Conservation (phyloP, 2,329 filamentous ascomycete species). For the Penicillium crustosum region DNA sequence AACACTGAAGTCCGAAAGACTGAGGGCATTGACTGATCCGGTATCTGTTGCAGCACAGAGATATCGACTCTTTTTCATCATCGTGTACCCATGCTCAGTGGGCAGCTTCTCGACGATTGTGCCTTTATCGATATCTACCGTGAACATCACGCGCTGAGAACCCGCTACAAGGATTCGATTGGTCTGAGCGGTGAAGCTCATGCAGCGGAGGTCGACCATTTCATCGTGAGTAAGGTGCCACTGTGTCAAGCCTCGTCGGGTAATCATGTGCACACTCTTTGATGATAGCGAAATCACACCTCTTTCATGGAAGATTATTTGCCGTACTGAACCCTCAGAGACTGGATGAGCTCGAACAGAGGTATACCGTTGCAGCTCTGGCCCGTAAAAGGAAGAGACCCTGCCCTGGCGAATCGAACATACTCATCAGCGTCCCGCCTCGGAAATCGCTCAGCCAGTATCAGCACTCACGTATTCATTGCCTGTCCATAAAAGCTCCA, state of each 20-base stretch:
- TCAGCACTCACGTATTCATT: conserved; percentile 73
- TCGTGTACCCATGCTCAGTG: conserved; percentile 75
- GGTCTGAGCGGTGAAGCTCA: conserved; percentile 89
- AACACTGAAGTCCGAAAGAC: conserved; percentile 72
- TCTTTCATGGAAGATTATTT: conserved; percentile 87
- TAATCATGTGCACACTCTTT: conserved; percentile 84
- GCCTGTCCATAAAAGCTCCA: conserved; percentile 91
- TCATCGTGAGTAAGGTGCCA: conserved; percentile 81
- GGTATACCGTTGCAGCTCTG: conserved; percentile 83
- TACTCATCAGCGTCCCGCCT: conserved; percentile 15
- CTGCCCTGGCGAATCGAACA: conserved; percentile 63
- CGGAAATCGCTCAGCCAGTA: not conserved
- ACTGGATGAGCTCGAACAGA: conserved; percentile 78
- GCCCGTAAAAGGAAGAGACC: conserved; percentile 82
- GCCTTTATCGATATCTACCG: conserved; percentile 69
- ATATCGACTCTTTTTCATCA: conserved; percentile 85
- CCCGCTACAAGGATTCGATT: conserved; percentile 86
- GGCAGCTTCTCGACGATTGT: conserved; percentile 69
- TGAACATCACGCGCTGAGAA: conserved; percentile 81
- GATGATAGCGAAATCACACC: conserved; percentile 84
- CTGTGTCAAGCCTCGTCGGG: conserved; percentile 74
- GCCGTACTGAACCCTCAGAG: conserved; percentile 75
- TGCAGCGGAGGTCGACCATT: conserved; percentile 86
- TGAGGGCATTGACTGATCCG: conserved; percentile 82
- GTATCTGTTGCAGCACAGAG: conserved; percentile 87